Conservation (phyloP, 2,329 filamentous ascomycete genomes). For the Verticillium isaacii region DNA sequence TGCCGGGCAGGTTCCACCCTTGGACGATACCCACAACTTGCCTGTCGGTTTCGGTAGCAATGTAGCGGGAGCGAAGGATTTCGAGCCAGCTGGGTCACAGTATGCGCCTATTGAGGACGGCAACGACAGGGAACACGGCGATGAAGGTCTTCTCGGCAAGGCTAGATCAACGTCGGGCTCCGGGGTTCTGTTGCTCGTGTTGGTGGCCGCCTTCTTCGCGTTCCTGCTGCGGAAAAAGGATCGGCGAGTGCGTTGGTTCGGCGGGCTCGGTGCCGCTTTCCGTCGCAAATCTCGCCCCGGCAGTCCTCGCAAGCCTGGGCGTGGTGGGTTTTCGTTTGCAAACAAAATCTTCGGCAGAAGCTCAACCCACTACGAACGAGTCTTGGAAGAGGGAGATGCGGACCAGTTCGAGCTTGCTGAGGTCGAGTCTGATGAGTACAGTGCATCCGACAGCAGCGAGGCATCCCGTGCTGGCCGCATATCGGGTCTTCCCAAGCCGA, state of each 20-base stretch:
- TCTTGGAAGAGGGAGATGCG: slow-evolving; percentile 74
- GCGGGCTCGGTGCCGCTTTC: slow-evolving; percentile 41
- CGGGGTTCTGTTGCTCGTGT: slow-evolving; percentile 70
- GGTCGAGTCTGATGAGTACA: slow-evolving; percentile 58
- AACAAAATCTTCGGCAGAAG: slow-evolving; percentile 62
- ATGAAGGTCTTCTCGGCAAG: slow-evolving; percentile 58
- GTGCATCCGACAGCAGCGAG: slow-evolving; percentile 58
- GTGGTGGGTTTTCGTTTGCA: slow-evolving; percentile 46
- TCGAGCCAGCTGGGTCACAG: slow-evolving; percentile 72
- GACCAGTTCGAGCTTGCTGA: slow-evolving; percentile 75
- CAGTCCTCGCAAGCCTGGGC: slow-evolving; percentile 39
- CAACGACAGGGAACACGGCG: slow-evolving; percentile 49
- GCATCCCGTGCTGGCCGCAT: slow-evolving; percentile 51
- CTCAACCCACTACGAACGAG: slow-evolving; percentile 67
- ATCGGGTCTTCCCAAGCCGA: slow-evolving; percentile 66
- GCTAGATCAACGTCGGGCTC: slow-evolving; percentile 65
- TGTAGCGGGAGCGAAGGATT: slow-evolving; percentile 63
- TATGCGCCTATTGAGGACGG: slow-evolving; percentile 35
- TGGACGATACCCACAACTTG: slow-evolving; percentile 37
- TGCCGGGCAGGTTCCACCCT: slow-evolving; percentile 75
- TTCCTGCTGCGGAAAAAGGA: slow-evolving; percentile 80
- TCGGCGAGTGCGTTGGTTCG: slow-evolving; percentile 57
- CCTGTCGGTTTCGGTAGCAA: slow-evolving; percentile 95
- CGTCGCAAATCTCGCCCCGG: slow-evolving; percentile 36
- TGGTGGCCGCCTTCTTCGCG: slow-evolving; percentile 63